phyloP scores from a whole-genome alignment of 2,329 filamentous ascomycete species.

The Myrmaecium sp. region DNA sequence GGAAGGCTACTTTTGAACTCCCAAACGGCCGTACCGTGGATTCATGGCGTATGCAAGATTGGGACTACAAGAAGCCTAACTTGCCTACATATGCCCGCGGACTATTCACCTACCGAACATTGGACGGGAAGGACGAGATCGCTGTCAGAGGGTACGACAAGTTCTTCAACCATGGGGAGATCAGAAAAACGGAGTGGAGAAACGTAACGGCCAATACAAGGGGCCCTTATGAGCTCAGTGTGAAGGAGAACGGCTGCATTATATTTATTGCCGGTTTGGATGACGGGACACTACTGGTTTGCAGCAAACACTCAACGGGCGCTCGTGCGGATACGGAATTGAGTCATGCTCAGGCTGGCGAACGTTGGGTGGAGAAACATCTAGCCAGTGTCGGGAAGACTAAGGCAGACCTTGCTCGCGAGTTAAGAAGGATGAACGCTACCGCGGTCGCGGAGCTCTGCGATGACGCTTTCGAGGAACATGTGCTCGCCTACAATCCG shows the following conservation, averaged over 20 bases:
- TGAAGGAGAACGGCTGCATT: constrained; percentile 99
- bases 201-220: constrained; percentile 60
- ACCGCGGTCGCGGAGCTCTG: constrained; percentile 93
- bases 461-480: constrained; percentile 91
- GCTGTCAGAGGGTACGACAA: constrained; percentile 89
- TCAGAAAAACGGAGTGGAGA: constrained; percentile 64
- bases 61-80: constrained; percentile 79
- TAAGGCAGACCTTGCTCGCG: constrained; percentile 57
- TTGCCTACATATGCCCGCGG: constrained; percentile 88
- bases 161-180: constrained; percentile 90
- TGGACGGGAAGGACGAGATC: constrained; percentile 55
- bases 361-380: constrained; percentile 67
- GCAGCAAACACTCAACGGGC: constrained; percentile 96
- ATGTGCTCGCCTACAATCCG: constrained; percentile 75
- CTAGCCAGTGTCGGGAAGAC: constrained; percentile 62
- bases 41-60: constrained; percentile 88
- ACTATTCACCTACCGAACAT: constrained; percentile 68
- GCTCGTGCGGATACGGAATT: constrained; percentile 49
- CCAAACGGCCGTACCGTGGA: constrained; percentile 52
- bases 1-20: constrained; percentile 63
- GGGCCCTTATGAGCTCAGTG: constrained; percentile 84
- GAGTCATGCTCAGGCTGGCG: constrained; percentile 74
- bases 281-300: constrained; percentile 81
- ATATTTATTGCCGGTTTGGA: constrained; percentile 90
- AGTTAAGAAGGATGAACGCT: constrained; percentile 64